Conservation (phyloP, 495 filamentous ascomycete species). For the Stereocaulon alpinum region DNA sequence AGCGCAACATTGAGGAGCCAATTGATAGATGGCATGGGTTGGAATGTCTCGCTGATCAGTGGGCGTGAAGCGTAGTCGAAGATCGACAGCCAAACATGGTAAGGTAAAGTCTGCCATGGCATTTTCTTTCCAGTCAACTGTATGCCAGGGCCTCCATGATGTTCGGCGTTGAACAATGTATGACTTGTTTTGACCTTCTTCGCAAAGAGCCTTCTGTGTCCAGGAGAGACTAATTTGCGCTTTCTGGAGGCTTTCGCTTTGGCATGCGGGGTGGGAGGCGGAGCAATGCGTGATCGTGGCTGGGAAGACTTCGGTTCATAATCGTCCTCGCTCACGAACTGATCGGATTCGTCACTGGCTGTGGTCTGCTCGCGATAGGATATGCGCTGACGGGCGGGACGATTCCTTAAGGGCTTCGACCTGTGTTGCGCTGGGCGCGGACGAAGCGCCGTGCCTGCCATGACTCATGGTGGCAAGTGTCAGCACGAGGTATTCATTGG, state of each 20-base stretch:
- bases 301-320: not conserved
- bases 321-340: not conserved
- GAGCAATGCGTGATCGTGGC: not conserved
- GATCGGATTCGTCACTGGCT: slow-evolving; percentile 25
- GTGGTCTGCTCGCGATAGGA: slow-evolving; percentile 40
- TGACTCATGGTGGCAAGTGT: not conserved
- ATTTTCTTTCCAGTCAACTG: slow-evolving; percentile 42
- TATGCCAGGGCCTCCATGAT: slow-evolving; percentile 12
- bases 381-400: slow-evolving; percentile 24
- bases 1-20: slow-evolving; percentile 54
- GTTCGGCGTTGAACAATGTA: not conserved
- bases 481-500: not conserved
- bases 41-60: slow-evolving; percentile 40
- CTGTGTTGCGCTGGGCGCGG: slow-evolving; percentile 21
- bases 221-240: slow-evolving; percentile 1
- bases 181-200: not conserved
- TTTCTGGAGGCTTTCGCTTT: not conserved
- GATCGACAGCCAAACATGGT: slow-evolving; percentile 58
- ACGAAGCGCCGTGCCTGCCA: slow-evolving; percentile 25
- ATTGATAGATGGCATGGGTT: slow-evolving; percentile 33
- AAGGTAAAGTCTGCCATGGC: slow-evolving; percentile 61
- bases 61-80: slow-evolving; percentile 57
- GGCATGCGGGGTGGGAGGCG: slow-evolving; percentile 5
- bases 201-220: not conserved
- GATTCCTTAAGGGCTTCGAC: slow-evolving; percentile 19